Evolutionary conservation across 805 yeast species (phyloP).

Genomic region (Metschnikowia henanensis): DNA sequence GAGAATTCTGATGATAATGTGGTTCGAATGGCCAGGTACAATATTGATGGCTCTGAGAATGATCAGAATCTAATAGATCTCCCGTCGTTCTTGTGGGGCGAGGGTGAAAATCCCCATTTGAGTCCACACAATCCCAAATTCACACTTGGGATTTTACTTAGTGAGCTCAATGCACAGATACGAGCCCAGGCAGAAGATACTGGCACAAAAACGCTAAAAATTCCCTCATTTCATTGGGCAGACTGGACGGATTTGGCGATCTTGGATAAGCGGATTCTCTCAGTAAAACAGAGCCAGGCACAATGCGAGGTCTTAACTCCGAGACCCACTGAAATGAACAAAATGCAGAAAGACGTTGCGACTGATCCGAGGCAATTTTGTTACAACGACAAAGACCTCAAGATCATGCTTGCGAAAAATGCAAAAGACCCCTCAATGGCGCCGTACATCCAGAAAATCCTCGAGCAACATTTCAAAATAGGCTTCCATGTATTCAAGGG

Average conservation of each 20-base stretch:
- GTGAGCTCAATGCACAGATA: conserved; percentile 16
- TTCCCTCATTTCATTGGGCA: conserved; percentile 20
- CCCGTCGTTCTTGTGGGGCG: conserved; percentile 9
- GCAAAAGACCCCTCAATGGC: conserved; percentile 25
- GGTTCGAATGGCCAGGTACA: conserved; percentile 4
- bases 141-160: conserved; percentile 19
- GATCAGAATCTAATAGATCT: background rate
- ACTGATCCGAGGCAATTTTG: conserved; percentile 1
- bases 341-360: conserved; percentile 2
- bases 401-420: conserved; percentile 21
- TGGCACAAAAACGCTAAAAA: too few species aligned
- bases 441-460: conserved; percentile 12
- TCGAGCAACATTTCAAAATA: conserved; percentile 13
- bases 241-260: conserved; percentile 20
- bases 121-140: conserved; percentile 22
- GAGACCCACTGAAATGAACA: background rate
- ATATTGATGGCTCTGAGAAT: background rate
- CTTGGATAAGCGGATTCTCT: conserved; percentile 8
- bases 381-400: background rate
- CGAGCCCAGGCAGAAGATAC: too few species aligned
- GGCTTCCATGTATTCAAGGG: conserved; percentile 42
- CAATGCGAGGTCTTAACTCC: conserved; percentile 7
- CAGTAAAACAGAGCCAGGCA: background rate
- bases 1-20: background rate
- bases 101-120: conserved; percentile 10